Evolutionary conservation across 352 stramenopile genomes (phyloP), one percentile per base, ranked within the genome.

Genomic region (Phytopythium oedochilum): DNA sequence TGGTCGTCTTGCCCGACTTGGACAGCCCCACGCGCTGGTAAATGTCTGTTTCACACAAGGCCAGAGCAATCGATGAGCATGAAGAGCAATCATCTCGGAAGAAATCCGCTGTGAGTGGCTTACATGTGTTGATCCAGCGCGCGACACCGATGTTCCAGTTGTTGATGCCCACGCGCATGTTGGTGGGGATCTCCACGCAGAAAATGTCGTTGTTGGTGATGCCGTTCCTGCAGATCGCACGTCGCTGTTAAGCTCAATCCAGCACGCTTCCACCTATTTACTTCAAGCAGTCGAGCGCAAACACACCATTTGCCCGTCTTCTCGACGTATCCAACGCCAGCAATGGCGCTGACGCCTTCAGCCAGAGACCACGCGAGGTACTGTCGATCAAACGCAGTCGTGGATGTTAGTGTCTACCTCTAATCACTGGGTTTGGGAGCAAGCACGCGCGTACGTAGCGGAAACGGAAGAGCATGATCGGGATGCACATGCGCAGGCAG

Each of bases 91-190:
- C 29, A 34, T 5, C 29, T 34, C 29, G 5, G n/a, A n/a, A n/a
- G n/a, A n/a, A n/a, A n/a, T n/a, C n/a, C 29, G 29, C 29, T 34
- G 29, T 10, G 11, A 14, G 22, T 3, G 4, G 61, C 73, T 40
- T 72, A 89, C 81, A 94, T 20, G 85, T 92, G 63, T 94, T 92
- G 59, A 89, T 87, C 85, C 85, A 94, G 29, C 71, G 72, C 17
- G 85, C 85, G 49, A 94, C 85, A 17, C 84, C 84, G 44, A 87
- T 94, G 67, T 94, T 94, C 85, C 85, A 94, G 68, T 89, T 91
- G 70, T 94, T 94, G 59, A 92, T 92, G 23, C 78, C 83, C 20
- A 92, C 83, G 43, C 85, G 85, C 51, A 94, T 71, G 60, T 88
- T 94, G n/a, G 75, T 82, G n/a, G 85, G 85, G 3, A 91, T n/a